Evolutionary conservation across 441 rosid genomes (phyloP).

Genomic region (Jatropha multifida): DNA sequence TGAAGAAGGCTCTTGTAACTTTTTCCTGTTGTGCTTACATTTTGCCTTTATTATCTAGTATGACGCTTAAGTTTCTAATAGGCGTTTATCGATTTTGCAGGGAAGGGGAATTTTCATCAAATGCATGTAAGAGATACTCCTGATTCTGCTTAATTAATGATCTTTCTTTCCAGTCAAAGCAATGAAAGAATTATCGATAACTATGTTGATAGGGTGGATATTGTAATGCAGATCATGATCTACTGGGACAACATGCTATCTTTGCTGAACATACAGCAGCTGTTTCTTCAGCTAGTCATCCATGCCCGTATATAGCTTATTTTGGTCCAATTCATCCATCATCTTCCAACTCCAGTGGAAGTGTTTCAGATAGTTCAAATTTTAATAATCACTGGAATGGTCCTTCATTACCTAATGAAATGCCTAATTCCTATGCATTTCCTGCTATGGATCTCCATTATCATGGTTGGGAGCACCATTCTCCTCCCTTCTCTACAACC

Average conservation of each 20-base stretch:
- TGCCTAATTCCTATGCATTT: constrained; percentile 69
- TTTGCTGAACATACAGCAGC: constrained; percentile 68
- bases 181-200: neutral
- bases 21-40: neutral
- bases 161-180: constrained; percentile 12
- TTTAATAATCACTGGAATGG: constrained; percentile 76
- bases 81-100: constrained; percentile 40
- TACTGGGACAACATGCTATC: constrained; percentile 70
- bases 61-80: constrained; percentile 5
- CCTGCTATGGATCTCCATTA: constrained; percentile 76
- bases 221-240: constrained; percentile 75
- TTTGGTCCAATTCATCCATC: constrained; percentile 85
- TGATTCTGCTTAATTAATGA: constrained; percentile 19
- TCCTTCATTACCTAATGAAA: constrained; percentile 66
- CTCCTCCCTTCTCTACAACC: constrained; percentile 62
- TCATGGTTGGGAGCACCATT: constrained; percentile 85
- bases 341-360: constrained; percentile 64
- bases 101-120: constrained; percentile 79
- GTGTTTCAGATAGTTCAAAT: constrained; percentile 69
- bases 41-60: constrained; percentile 12
- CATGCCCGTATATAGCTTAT: constrained; percentile 90
- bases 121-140: constrained; percentile 64
- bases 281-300: constrained; percentile 68
- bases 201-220: constrained; percentile 20
- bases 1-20: neutral